Evolutionary conservation across 192 early-diverging fungal species (phyloP).

Genomic region (Backusella liffmaniae): DNA sequence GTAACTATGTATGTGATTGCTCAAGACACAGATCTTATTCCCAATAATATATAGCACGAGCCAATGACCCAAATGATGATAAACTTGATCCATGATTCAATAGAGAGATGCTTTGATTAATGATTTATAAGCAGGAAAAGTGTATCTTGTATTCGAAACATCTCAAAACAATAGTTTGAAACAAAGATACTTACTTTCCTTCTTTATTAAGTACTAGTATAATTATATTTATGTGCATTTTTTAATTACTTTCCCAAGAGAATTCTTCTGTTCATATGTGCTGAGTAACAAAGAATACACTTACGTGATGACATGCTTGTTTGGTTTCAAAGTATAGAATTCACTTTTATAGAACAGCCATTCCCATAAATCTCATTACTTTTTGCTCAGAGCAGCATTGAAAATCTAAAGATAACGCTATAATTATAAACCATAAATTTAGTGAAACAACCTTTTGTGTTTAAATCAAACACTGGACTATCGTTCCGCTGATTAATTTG

Average conservation of each 20-base stretch:
- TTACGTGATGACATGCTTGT: not conserved
- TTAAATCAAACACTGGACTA: not conserved
- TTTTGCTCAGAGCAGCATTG: not conserved
- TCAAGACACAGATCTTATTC: not conserved
- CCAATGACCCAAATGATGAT: not conserved
- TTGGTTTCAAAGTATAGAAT: not conserved
- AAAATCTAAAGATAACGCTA: not conserved
- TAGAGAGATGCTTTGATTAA: not conserved
- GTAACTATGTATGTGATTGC: not conserved
- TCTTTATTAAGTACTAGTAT: not conserved
- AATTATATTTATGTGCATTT: not conserved
- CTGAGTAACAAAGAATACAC: not conserved
- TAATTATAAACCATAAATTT: not conserved
- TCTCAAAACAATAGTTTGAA: not conserved
- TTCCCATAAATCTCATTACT: not conserved
- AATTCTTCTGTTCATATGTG: not conserved
- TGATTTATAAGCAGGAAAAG: not conserved
- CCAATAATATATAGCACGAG: not conserved
- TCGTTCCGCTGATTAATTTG: not conserved
- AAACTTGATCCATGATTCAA: not conserved
- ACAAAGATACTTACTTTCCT: not conserved
- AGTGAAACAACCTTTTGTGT: not conserved
- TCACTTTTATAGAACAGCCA: not conserved
- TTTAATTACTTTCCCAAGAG: not conserved
- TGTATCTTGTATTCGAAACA: not conserved